A percentile compares a stretch with the other conserved stretches of the same genome.
These are phyloP conservation scores for Cucurbita pepo DNA, from an alignment of 306 rosid species.

Conservation along the genomic window DNA sequence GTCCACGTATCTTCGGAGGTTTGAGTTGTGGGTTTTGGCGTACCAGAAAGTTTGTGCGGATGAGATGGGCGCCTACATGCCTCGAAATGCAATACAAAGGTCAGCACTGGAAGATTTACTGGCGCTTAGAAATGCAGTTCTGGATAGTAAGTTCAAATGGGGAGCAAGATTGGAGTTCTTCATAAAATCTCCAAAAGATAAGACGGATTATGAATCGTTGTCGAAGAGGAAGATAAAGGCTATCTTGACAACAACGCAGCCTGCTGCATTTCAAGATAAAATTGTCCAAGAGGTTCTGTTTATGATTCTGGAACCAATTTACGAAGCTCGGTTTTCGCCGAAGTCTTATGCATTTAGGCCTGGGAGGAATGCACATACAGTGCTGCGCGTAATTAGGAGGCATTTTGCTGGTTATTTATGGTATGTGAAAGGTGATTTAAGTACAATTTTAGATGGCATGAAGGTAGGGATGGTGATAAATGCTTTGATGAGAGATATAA, in stretches of 20 bases:
- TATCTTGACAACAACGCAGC: conserved; percentile 63
- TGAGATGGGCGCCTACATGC: conserved; percentile 68
- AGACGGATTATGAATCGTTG: conserved; percentile 53
- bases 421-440: conserved; percentile 79
- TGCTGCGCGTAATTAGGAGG: conserved; percentile 61
- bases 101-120: conserved; percentile 56
- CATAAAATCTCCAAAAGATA: conserved; percentile 55
- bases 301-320: conserved; percentile 70
- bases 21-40: conserved; percentile 82
- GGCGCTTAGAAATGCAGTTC: conserved; percentile 71
- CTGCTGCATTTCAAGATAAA: conserved; percentile 70
- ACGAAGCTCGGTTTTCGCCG: conserved; percentile 59
- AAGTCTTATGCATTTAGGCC: conserved; percentile 69
- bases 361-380: conserved; percentile 65
- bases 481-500: conserved; percentile 74
- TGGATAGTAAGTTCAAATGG: conserved; percentile 71
- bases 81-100: conserved; percentile 38
- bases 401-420: conserved; percentile 75
- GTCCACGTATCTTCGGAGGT: conserved; percentile 48
- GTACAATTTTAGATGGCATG: conserved; percentile 69
- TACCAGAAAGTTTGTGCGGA: conserved; percentile 77
- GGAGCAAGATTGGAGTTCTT: conserved; percentile 61
- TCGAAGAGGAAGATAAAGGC: conserved; percentile 65
- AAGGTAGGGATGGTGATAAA: conserved; percentile 60
- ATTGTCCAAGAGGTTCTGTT: conserved; percentile 73